Conservation (phyloP, 768 basidiomycete genomes). For the Mycena alexandri region DNA sequence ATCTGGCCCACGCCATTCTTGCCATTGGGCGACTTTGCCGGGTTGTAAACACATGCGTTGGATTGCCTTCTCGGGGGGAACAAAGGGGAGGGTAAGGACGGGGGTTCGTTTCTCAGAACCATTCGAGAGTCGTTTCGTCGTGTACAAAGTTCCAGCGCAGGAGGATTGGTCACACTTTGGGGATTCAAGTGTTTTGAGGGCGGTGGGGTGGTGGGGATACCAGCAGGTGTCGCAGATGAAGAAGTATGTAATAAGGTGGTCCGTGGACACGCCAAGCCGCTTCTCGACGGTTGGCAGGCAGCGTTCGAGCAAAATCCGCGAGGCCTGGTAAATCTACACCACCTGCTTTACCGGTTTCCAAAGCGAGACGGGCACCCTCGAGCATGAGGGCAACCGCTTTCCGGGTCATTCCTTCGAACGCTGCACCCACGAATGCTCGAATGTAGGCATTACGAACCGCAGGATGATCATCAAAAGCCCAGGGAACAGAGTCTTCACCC, state of each 20-base stretch:
- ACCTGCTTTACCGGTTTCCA: neutral
- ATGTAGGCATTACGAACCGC: constrained; percentile 41
- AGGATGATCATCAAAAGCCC: constrained; percentile 43
- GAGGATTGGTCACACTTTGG: neutral
- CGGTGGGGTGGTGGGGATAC: constrained; percentile 32
- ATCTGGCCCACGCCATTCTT: constrained; percentile 39
- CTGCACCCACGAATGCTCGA: constrained; percentile 34
- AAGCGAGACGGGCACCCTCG: constrained; percentile 6
- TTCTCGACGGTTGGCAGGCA: constrained; percentile 37
- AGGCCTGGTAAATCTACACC: constrained; percentile 28
- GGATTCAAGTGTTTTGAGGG: neutral
- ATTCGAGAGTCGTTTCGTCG: neutral
- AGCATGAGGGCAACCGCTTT: constrained; percentile 21
- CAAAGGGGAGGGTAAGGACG: neutral
- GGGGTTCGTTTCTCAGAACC: neutral
- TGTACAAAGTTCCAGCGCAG: neutral
- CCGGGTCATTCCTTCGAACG: constrained; percentile 39
- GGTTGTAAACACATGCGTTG: constrained; percentile 37
- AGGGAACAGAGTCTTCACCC: constrained; percentile 16
- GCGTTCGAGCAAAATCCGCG: constrained; percentile 35
- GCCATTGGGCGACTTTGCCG: constrained; percentile 42
- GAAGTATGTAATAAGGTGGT: constrained; percentile 36
- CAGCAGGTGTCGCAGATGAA: constrained; percentile 40
- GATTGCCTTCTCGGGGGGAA: constrained; percentile 7
- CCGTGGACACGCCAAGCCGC: constrained; percentile 37